Conservation (phyloP, 176 grass and related monocot species). For the Aegilops longissima region DNA sequence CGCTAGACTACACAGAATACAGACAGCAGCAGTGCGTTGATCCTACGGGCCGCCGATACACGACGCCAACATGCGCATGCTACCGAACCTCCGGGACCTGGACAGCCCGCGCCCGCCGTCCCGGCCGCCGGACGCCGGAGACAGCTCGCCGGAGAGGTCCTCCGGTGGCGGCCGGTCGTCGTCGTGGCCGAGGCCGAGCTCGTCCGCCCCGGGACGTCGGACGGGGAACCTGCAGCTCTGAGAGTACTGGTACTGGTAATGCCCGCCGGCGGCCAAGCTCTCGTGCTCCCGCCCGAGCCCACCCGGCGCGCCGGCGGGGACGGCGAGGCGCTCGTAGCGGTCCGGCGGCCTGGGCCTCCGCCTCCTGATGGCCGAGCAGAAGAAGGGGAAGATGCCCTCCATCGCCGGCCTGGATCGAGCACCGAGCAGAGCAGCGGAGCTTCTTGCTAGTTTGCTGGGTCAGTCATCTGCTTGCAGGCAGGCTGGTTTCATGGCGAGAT, state of each 20-base stretch:
- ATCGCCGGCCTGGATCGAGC: background rate
- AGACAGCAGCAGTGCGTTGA: background rate
- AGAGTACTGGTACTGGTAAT: background rate
- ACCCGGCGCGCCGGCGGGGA: too few species aligned
- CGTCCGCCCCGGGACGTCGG: conserved; percentile 6
- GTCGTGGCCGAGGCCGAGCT: conserved; percentile 8
- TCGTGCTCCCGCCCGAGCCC: background rate
- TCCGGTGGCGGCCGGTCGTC: background rate
- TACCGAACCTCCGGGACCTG: conserved; percentile 29
- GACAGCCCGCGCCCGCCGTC: conserved; percentile 19
- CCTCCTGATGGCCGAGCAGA: conserved; percentile 32
- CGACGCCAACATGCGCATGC: conserved; percentile 29
- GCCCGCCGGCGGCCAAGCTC: background rate
- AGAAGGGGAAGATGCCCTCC: conserved; percentile 31
- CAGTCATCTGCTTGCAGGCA: background rate
- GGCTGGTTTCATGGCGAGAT: background rate
- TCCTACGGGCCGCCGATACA: conserved; percentile 25
- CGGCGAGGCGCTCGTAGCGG: conserved; percentile 7
- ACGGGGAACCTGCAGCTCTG: conserved; percentile 42
- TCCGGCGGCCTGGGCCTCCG: conserved; percentile 25
- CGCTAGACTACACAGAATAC: too few species aligned
- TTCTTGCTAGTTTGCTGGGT: background rate
- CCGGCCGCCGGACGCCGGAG: background rate
- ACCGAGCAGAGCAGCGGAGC: background rate
- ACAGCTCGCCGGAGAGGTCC: background rate